These are phyloP conservation scores for Plasmodium inui DNA, from an alignment of 169 alveolate species.

Conservation along the genomic window DNA sequence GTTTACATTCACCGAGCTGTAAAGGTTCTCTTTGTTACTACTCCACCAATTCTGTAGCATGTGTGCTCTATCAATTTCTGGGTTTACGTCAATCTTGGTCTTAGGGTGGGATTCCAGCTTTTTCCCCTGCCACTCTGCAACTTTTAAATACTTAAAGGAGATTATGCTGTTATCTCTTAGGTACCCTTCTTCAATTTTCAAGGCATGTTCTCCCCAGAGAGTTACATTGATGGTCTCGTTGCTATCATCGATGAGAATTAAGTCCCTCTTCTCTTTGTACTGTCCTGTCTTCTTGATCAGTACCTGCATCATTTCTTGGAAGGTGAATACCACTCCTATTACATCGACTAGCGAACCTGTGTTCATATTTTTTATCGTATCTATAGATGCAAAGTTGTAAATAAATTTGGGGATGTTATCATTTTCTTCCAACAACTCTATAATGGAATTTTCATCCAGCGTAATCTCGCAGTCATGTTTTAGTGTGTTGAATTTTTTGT, in stretches of 20 bases:
- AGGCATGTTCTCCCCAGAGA: constrained; percentile 79
- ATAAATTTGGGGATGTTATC: constrained; percentile 79
- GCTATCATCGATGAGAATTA: constrained; percentile 77
- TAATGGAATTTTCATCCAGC: constrained; percentile 81
- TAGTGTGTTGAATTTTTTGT: constrained; percentile 81
- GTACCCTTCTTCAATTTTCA: constrained; percentile 28
- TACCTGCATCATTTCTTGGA: constrained; percentile 27
- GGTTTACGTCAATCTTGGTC: constrained; percentile 80
- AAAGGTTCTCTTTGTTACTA: constrained; percentile 67
- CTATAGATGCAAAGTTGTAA: constrained; percentile 78
- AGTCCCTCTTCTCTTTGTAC: constrained; percentile 79
- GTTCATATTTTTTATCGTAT: constrained; percentile 75
- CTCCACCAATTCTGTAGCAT: constrained; percentile 82
- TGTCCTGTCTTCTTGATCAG: constrained; percentile 77
- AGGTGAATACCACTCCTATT: constrained; percentile 77
- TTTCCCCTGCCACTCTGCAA: constrained; percentile 85
- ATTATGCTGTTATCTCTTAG: constrained; percentile 34
- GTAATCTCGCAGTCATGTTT: constrained; percentile 82
- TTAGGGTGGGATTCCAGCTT: constrained; percentile 79
- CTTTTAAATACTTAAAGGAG: constrained; percentile 77
- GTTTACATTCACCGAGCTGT: not conserved
- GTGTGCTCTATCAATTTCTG: constrained; percentile 79
- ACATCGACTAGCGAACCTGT: constrained; percentile 82
- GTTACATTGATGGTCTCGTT: constrained; percentile 81
- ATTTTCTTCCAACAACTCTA: constrained; percentile 80